Conservation (phyloP, 176 grass and related monocot genomes). For the Guadua angustifolia region DNA sequence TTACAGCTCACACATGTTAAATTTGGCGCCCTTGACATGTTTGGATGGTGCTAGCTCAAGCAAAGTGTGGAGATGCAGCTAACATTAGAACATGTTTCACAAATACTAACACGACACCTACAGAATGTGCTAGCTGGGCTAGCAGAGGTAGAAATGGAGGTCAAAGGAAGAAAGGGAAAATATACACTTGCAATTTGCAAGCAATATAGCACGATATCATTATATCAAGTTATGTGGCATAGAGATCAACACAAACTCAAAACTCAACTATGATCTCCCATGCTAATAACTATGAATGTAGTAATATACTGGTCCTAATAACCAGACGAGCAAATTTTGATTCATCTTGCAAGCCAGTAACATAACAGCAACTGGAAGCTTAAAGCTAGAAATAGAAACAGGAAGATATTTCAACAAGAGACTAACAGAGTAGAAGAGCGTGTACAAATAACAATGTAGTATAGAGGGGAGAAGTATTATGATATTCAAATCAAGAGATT, state of each 20-base stretch:
- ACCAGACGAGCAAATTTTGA: not conserved
- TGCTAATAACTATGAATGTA: not conserved
- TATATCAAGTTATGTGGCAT: not conserved
- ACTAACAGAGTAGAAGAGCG: not conserved
- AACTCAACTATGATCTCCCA: not conserved
- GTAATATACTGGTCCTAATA: not conserved
- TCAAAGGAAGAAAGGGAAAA: slow-evolving; percentile 8
- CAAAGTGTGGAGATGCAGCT: not conserved
- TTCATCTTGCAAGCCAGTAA: slow-evolving; percentile 12
- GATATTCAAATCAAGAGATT: not conserved
- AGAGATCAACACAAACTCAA: not conserved
- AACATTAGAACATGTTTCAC: not conserved
- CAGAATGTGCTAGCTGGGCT: not conserved
- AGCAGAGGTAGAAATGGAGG: not conserved
- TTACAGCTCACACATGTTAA: not conserved
- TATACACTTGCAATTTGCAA: not conserved
- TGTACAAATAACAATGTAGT: slow-evolving; percentile 6
- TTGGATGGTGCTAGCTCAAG: not conserved
- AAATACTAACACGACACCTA: not conserved
- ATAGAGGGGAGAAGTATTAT: not conserved
- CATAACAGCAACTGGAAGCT: not conserved
- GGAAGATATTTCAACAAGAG: not conserved
- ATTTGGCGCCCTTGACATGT: not conserved
- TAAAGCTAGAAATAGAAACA: slow-evolving; percentile 22
- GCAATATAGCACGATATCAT: not conserved